Evolutionary conservation across 306 rosid genomes (phyloP), one percentile per base, ranked within the genome.

Genomic region (Gillenia trifoliata): DNA sequence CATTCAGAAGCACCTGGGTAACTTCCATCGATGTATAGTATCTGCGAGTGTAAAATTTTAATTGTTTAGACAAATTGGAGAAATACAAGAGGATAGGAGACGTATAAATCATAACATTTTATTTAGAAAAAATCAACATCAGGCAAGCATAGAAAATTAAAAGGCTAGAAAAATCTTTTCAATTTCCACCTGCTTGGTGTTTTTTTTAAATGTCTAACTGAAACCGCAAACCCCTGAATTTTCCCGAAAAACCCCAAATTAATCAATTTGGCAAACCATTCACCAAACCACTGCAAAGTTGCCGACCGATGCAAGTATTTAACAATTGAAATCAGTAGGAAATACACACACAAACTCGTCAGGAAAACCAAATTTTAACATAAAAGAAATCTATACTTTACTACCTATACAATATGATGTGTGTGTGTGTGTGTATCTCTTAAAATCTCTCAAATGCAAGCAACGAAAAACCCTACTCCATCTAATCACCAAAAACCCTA

Each of bases 1-100:
- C 98, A 86, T 81, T 87, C 81, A 92, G 75, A 76, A 92, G 92
- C 43, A 87, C 82, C 65, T 87, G 94, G 17, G 98, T 92, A 82
- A 92, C 92, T 85, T 92, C 98, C 96, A 92, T 84, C 7, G 89
- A 86, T 83, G 86, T 86, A 20, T 36, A 49, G 22, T 55, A 79
- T 79, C 84, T 75, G 75, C 56, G 52, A 34, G 6, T 34, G 65
- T 7, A 6, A 67, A 77, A 49, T 0, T 17, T 23, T 3, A 33
- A 23, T 19, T 22, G 12, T 2, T 67, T 16, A n/a, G 23, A 26
- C 22, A 9, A 3, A 23, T 22, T 19, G 4, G 29, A 26, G 10
- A 45, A 40, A 40, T 40, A 11, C 57, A 41, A 7, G 40, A 11
- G 31, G 3, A 65, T 20, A 64, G 78, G 52, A 31, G 20, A 31